Base-by-base conservation (phyloP, 2,329 filamentous ascomycete species). In the Elsinoe necatrix region DNA sequence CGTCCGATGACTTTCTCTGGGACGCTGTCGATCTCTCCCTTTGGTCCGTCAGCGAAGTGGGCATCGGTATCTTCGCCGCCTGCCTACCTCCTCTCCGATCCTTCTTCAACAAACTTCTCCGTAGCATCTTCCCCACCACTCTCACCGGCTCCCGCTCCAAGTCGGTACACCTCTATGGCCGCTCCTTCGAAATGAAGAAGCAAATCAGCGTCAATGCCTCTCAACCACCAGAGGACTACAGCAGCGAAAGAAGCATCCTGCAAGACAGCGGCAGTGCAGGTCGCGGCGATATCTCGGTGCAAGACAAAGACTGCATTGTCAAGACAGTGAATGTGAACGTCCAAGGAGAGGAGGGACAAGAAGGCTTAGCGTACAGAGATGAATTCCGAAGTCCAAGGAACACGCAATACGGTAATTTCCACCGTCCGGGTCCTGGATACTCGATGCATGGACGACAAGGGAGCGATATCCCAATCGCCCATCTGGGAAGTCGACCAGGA, bases 61-160 rank as follows among this genome's bases (percentile, higher is more conserved):
- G 57, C 56, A 51, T 60, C n/a, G 55, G 51, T 41, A 60, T 60
- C 42, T 48, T 60, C 47, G 59, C 59, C 18, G 56, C 59, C 5
- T 60, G 59, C 35, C 48, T 60, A 1, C 59, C 59, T 9, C 59
- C 59, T 1, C 48, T 60, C 5, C 47, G 56, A 31, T 54, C 52
- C 48, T 57, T 58, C 51, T 60, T 60, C 54, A 55, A 58, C 47
- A 27, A 27, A 16, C 37, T 57, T 16, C 37, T 60, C 3, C 54
- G 48, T 39, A 37, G 56, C 39, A 41, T 54, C 37, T 57, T 58
- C 27, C 54, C 56, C 7, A 43, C 48, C 20, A 55, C 47, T 16
- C 48, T 58, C 23, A 35, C 29, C 3, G 31, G 42, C 55, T 55
- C 12, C 50, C 45, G 9, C 41, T 45, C n/a, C 52, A 51, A 45